Base-by-base conservation (phyloP, 2,329 filamentous ascomycete genomes). In the Zymoseptoria crescenta region DNA sequence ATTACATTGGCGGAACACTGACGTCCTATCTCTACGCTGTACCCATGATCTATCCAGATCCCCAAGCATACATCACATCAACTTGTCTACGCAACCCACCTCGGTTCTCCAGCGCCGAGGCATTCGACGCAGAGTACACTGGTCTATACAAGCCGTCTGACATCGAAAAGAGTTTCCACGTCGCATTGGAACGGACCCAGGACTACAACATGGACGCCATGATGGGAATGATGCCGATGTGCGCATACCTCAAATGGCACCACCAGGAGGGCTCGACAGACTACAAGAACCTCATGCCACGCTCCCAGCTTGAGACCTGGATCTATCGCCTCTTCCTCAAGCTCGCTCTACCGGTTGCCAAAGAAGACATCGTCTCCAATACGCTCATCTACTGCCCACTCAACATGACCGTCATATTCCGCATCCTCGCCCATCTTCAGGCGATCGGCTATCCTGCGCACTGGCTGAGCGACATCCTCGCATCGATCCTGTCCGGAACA, bases 381-480 rank as follows among this genome's bases (percentile, higher is more conserved):
- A 24, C 35, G 10, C 55, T 64, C 4, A 62, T 64, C n/a, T 58
- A 59, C 30, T 62, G 61, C 27, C 64, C 62, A 10, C 56, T 64
- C 8, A 66, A 66, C 30, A 24, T 66, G 20, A 63, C 57, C 10
- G 13, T 52, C 16, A 59, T 63, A 54, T 52, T 60, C 20, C 56
- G 57, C 20, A 49, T 66, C 10, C 28, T 55, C 52, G 20, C n/a
- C 7, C 62, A 63, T 27, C 51, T 64, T 2, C 52, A 63, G 48
- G 49, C 53, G 29, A 28, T 59, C 20, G 62, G 62, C 1, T 65
- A 62, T 35, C 57, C 58, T 16, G 57, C 64, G 5, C 56, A 60
- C 50, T 63, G 60, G 62, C 52, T 64, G 5, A 58, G 54, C 54
- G 55, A 29, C 28, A 45, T 64, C 1, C 49, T 59, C 3, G 24